phyloP scores from a whole-genome alignment of 2,329 filamentous ascomycete genomes.

The Ophiostoma triangulosporum region DNA sequence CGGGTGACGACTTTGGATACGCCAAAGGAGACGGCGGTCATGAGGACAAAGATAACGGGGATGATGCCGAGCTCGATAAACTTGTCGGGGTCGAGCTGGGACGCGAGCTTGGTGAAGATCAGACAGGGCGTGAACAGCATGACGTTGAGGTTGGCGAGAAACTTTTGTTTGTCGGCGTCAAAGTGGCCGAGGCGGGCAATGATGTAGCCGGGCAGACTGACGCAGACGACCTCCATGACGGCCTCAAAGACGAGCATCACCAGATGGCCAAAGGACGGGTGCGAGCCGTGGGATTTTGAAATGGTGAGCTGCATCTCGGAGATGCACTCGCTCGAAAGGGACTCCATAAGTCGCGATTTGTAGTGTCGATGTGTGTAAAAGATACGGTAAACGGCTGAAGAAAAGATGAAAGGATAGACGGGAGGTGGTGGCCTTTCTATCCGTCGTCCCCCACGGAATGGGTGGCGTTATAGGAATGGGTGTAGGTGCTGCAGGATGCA shows the following conservation, averaged over 20 bases:
- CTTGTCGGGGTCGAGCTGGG: constrained; percentile 84
- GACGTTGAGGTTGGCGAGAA: constrained; percentile 91
- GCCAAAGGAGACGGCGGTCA: constrained; percentile 74
- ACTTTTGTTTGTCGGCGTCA: constrained; percentile 90
- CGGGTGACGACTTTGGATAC: constrained; percentile 60
- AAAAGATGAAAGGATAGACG: background rate
- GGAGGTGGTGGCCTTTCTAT: background rate
- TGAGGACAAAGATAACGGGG: constrained; percentile 81
- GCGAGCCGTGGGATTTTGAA: constrained; percentile 33
- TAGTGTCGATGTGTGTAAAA: background rate
- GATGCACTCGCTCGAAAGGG: constrained; percentile 6
- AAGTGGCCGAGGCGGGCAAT: constrained; percentile 84
- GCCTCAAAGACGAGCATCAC: constrained; percentile 84
- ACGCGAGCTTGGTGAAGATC: constrained; percentile 94
- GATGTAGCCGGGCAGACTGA: constrained; percentile 87
- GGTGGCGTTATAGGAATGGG: background rate
- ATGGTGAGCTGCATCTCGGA: constrained; percentile 20
- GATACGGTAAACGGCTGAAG: background rate
- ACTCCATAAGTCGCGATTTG: background rate
- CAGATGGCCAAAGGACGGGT: constrained; percentile 56
- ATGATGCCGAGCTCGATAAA: constrained; percentile 84
- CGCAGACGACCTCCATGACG: constrained; percentile 87
- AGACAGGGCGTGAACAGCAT: constrained; percentile 94
- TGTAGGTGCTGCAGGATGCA: background rate
- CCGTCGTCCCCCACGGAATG: background rate